Evolutionary conservation across 495 filamentous ascomycete species (phyloP).

Genomic region (Xylaria scruposa): DNA sequence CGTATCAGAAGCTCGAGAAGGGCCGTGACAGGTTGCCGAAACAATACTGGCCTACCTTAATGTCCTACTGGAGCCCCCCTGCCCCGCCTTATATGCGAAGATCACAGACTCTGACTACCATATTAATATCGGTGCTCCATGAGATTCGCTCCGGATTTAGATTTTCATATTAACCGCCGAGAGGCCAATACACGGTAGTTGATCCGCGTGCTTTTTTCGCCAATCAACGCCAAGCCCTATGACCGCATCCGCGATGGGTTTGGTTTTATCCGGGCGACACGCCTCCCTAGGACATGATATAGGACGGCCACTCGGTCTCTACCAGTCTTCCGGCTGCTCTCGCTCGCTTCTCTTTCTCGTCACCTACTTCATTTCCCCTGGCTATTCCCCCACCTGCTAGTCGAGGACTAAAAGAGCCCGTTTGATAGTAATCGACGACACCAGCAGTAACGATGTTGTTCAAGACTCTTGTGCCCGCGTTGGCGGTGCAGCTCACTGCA

Average conservation of each 20-base stretch:
- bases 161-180: constrained; percentile 29
- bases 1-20: constrained; percentile 13
- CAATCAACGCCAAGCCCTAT: constrained; percentile 26
- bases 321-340: background rate
- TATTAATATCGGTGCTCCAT: constrained; percentile 25
- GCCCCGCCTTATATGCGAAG: constrained; percentile 18
- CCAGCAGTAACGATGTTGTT: constrained; percentile 32
- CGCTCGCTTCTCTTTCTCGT: constrained; percentile 19
- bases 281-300: constrained; percentile 22
- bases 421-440: constrained; percentile 7
- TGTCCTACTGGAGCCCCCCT: constrained; percentile 7
- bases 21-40: constrained; percentile 13
- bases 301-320: constrained; percentile 18
- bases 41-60: background rate
- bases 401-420: background rate
- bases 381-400: background rate
- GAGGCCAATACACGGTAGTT: constrained; percentile 27
- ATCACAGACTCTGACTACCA: constrained; percentile 13
- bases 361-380: background rate
- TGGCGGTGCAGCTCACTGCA: constrained; percentile 41
- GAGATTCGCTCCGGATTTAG: constrained; percentile 30
- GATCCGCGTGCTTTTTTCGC: constrained; percentile 16
- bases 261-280: constrained; percentile 28
- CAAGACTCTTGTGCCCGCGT: constrained; percentile 38
- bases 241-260: constrained; percentile 27